Base-by-base conservation (phyloP, 441 rosid genomes). In the Arabidopsis hybrid region DNA sequence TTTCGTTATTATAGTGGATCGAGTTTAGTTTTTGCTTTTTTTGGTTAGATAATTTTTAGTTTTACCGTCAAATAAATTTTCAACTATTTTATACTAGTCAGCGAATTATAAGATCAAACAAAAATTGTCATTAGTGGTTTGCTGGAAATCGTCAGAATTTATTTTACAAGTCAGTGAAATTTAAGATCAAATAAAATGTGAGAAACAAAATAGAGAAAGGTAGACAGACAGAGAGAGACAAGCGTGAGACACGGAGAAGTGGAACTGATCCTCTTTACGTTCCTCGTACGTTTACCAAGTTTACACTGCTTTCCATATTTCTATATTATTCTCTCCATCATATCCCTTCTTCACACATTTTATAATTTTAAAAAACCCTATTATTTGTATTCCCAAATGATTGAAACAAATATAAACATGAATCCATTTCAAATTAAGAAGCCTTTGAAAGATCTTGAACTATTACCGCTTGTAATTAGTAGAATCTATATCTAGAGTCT, bases 211-310 rank as follows among this genome's bases (percentile, higher is more conserved):
- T 2, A 45, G 11, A 36, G 21, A 29, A 13, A 39, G 13, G 57
- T 14, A 34, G 46, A 43, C 29, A 26, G 29, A 26, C 29, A 26
- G 3, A 21, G 29, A 26, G 60, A 26, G 67, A 70, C 51, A 49
- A 49, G 50, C 60, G 74, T 14, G 74, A 70, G 74, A 70, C 74
- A 70, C 59, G 67, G 74, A 51, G 74, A 51, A 60, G 67, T 70
- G 74, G 74, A 70, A 51, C 61, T 62, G 68, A 71, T 71, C 43
- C 14, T 52, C 61, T 71, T 36, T 71, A 39, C 42, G 69, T 71
- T 71, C 69, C 69, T 71, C 52, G 75, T 62, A 71, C 68, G 75
- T 62, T 71, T 71, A 61, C 75, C 75, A 60, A 61, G n/a, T 60
- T 51, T 51, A 53, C 55, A 71, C 40, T 60, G 67, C 60, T 70